These are phyloP conservation scores for Fusarium sp. DNA, from an alignment of 2,329 filamentous ascomycete species.

Conservation along the genomic window DNA sequence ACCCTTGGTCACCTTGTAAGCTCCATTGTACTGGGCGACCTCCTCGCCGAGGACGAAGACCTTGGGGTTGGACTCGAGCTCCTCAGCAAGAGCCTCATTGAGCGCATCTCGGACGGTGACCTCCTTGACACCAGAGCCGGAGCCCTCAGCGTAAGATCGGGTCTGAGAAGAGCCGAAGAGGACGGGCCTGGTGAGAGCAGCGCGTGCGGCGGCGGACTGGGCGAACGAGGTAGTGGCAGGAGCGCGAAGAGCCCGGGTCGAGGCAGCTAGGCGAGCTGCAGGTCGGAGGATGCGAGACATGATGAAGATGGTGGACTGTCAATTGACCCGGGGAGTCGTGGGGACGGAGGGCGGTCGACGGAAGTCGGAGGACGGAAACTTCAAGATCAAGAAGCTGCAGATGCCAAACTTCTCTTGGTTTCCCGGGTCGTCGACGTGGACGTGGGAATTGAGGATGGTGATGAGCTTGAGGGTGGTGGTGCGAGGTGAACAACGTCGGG, in stretches of 20 bases:
- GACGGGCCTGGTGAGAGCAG: slow-evolving; percentile 53
- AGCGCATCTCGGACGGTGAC: slow-evolving; percentile 97
- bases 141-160: slow-evolving; percentile 67
- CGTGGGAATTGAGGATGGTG: slow-evolving; percentile 41
- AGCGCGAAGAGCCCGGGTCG: slow-evolving; percentile 53
- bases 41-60: slow-evolving; percentile 98
- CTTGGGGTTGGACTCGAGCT: slow-evolving; percentile 94
- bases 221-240: slow-evolving; percentile 52
- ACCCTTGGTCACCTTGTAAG: slow-evolving; percentile 99
- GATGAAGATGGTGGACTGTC: slow-evolving; percentile 41
- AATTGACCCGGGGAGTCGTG: slow-evolving; percentile 40
- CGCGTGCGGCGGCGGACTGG: slow-evolving; percentile 53
- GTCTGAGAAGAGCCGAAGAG: slow-evolving; percentile 58
- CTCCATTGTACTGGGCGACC: slow-evolving; percentile 99
- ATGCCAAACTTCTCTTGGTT: slow-evolving; percentile 39
- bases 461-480: slow-evolving; percentile 43
- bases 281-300: slow-evolving; percentile 67
- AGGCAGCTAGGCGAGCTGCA: slow-evolving; percentile 61
- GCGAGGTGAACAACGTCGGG: slow-evolving; percentile 42
- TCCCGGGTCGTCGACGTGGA: slow-evolving; percentile 43
- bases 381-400: slow-evolving; percentile 38
- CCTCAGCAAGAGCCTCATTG: slow-evolving; percentile 97
- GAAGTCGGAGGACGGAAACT: slow-evolving; percentile 20
- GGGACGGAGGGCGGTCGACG: slow-evolving; percentile 23
- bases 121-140: slow-evolving; percentile 76